phyloP scores from a whole-genome alignment of 345 rosid species.

The Conringia planisiliqua region DNA sequence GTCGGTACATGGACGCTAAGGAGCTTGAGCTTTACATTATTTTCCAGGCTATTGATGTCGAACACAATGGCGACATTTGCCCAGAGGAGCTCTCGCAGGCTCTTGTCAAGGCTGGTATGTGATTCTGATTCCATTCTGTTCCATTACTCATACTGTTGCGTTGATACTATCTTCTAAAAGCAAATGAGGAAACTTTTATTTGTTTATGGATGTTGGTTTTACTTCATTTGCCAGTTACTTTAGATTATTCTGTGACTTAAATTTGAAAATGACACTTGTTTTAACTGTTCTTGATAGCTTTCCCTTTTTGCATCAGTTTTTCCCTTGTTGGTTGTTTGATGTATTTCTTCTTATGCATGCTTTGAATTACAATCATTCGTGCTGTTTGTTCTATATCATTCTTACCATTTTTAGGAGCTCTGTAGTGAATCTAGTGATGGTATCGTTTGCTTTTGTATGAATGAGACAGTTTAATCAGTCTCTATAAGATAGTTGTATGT shows the following conservation, averaged over 20 bases:
- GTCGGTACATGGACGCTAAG: conserved; percentile 83
- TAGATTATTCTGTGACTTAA: neutral
- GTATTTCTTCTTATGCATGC: neutral
- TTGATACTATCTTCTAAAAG: too few species aligned
- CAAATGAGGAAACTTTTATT: neutral
- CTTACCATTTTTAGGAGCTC: neutral
- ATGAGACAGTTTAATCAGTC: neutral
- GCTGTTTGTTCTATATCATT: neutral
- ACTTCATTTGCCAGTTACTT: neutral
- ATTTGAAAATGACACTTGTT: neutral
- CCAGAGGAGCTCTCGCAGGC: conserved; percentile 83
- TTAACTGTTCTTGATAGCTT: neutral
- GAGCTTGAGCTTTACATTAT: conserved; percentile 70
- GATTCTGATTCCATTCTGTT: conserved; percentile 15
- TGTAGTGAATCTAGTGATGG: neutral
- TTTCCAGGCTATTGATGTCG: conserved; percentile 71
- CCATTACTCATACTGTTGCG: neutral
- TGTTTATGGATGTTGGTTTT: neutral
- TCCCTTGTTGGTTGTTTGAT: neutral
- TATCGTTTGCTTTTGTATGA: neutral
- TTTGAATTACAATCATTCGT: neutral
- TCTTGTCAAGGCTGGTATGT: conserved; percentile 78
- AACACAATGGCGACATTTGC: conserved; percentile 79
- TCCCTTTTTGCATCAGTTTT: neutral
- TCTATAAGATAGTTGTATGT: neutral